Conservation (phyloP, 2,329 filamentous ascomycete genomes). For the Hymenoscyphus repandus region DNA sequence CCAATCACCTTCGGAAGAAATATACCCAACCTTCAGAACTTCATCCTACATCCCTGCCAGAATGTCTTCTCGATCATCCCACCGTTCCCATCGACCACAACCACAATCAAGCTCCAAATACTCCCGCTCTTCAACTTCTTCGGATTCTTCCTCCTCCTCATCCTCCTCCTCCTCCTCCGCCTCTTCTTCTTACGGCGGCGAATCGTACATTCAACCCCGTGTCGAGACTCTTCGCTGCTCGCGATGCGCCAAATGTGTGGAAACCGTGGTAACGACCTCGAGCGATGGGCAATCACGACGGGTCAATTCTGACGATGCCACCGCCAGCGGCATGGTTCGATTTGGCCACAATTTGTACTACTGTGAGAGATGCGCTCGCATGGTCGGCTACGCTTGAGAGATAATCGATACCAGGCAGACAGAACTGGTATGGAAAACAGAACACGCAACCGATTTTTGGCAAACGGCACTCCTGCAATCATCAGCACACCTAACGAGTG, state of each 20-base stretch:
- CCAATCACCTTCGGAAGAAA: background rate
- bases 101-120: slow-evolving; percentile 8
- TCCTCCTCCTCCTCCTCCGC: slow-evolving; percentile 15
- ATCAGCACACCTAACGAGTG: no score
- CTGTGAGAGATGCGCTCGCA: slow-evolving; percentile 57
- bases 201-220: slow-evolving; percentile 13
- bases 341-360: slow-evolving; percentile 64
- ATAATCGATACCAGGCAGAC: background rate
- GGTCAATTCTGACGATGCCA: slow-evolving; percentile 48
- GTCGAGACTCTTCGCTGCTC: slow-evolving; percentile 59
- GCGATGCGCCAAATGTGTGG: slow-evolving; percentile 54
- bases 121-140: slow-evolving; percentile 13
- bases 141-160: slow-evolving; percentile 20
- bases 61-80: slow-evolving; percentile 5
- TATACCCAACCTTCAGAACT: background rate
- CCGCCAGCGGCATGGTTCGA: slow-evolving; percentile 56
- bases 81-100: slow-evolving; percentile 15
- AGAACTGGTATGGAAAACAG: slow-evolving; percentile 4
- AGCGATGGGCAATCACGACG: slow-evolving; percentile 12
- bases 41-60: background rate
- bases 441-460: background rate
- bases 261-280: slow-evolving; percentile 43
- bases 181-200: slow-evolving; percentile 14
- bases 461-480: background rate
- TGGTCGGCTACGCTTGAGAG: slow-evolving; percentile 57